Conservation (phyloP, 345 rosid species). For the Eucalyptus regnans region DNA sequence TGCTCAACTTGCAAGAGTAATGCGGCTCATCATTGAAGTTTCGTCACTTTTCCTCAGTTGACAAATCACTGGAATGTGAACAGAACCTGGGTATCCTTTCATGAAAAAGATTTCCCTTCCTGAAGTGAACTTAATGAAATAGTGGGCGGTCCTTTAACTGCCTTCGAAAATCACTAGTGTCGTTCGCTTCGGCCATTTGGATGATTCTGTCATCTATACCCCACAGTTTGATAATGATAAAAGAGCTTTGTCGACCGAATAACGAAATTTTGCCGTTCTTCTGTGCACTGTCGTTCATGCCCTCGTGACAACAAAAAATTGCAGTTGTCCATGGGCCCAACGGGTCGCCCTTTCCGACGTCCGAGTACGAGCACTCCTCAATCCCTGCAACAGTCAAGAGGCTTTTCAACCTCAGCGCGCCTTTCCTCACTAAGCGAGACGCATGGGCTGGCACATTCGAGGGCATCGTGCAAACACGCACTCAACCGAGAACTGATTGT, state of each 20-base stretch:
- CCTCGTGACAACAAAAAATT: not conserved
- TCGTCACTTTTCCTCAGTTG: not conserved
- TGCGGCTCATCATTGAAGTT: not conserved
- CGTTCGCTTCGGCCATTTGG: not conserved
- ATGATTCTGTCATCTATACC: not conserved
- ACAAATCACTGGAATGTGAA: not conserved
- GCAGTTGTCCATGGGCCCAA: conserved; percentile 87
- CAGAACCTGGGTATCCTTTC: not conserved
- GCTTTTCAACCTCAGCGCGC: conserved; percentile 48
- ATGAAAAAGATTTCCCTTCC: not conserved
- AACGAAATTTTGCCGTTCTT: not conserved
- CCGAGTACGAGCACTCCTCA: conserved; percentile 88
- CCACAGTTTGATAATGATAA: not conserved
- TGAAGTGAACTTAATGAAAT: not conserved
- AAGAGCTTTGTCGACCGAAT: not conserved
- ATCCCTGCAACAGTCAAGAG: conserved; percentile 91
- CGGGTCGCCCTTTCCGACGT: conserved; percentile 67
- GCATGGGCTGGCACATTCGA: conserved; percentile 92
- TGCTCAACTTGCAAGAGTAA: not conserved
- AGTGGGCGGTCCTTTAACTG: not conserved
- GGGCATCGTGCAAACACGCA: conserved; percentile 34
- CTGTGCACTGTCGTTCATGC: not conserved
- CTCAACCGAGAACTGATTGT: conserved; percentile 75
- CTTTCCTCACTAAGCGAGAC: conserved; percentile 80
- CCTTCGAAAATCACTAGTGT: not conserved